phyloP scores from a whole-genome alignment of 495 filamentous ascomycete genomes.

The Talaromyces trachyspermus region DNA sequence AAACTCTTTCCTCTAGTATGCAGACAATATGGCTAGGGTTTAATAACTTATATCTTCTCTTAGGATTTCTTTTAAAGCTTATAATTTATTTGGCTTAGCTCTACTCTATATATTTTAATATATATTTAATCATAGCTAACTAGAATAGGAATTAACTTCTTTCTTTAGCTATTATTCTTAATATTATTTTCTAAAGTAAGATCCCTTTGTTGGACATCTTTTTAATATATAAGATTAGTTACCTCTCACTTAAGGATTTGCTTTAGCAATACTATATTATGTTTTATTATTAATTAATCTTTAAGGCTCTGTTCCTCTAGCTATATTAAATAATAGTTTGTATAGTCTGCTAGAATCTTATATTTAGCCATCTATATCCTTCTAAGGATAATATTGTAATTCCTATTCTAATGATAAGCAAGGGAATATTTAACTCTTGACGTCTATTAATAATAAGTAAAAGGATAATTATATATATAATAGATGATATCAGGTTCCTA shows the following conservation, averaged over 20 bases:
- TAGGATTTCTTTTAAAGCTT: too few species aligned
- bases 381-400: slow-evolving; percentile 8
- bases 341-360: background rate
- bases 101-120: too few species aligned
- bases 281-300: background rate
- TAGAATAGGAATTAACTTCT: too few species aligned
- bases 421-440: background rate
- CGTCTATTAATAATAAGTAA: background rate
- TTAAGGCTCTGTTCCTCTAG: background rate
- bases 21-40: too few species aligned
- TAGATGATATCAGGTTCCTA: slow-evolving; percentile 6
- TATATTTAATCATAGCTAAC: too few species aligned
- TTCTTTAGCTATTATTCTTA: too few species aligned
- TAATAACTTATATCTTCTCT: too few species aligned
- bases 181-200: too few species aligned
- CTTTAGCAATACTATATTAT: background rate
- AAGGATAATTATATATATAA: slow-evolving; percentile 3
- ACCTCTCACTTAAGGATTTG: background rate
- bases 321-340: background rate
- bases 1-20: too few species aligned
- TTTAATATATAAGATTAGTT: too few species aligned
- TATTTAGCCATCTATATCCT: background rate
- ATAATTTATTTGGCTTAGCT: too few species aligned
- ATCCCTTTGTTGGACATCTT: too few species aligned
- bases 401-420: slow-evolving; percentile 8